Percentiles rank a stretch among this genome's conserved stretches.
These are phyloP conservation scores for Pisolithus microcarpus DNA, from an alignment of 768 basidiomycete species.

Conservation along the genomic window DNA sequence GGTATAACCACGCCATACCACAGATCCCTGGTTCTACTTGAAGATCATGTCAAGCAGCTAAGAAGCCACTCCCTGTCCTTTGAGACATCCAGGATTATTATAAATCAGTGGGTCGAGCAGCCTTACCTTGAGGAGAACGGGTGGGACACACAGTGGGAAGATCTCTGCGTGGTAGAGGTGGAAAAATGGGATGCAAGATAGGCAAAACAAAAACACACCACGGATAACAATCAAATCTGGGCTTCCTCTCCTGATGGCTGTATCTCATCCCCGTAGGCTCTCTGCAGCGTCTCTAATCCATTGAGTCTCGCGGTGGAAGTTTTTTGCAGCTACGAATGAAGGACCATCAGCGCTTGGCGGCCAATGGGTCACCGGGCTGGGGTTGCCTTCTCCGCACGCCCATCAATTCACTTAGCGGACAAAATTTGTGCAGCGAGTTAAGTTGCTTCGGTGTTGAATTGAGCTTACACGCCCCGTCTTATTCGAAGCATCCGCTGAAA, in stretches of 20 bases:
- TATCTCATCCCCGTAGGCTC: constrained; percentile 69
- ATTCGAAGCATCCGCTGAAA: constrained; percentile 94
- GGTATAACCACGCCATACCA: too few species aligned
- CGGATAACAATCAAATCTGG: constrained; percentile 21
- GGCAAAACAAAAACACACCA: constrained; percentile 10
- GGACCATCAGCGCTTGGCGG: constrained; percentile 48
- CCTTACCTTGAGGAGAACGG: constrained; percentile 54
- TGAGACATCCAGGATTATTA: constrained; percentile 57
- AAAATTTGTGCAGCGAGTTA: constrained; percentile 88
- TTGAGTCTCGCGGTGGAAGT: constrained; percentile 34
- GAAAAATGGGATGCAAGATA: constrained; percentile 54
- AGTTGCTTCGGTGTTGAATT: constrained; percentile 95
- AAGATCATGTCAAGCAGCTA: too few species aligned
- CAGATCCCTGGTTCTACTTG: too few species aligned
- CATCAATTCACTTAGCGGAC: constrained; percentile 55
- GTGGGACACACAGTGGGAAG: constrained; percentile 73
- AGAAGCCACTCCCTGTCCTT: constrained; percentile 67
- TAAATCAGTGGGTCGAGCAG: constrained; percentile 65
- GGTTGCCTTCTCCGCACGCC: constrained; percentile 38
- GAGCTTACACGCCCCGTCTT: constrained; percentile 92
- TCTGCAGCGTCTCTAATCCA: constrained; percentile 27
- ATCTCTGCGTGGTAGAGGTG: constrained; percentile 69
- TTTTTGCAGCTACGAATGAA: constrained; percentile 72
- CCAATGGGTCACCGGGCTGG: constrained; percentile 72
- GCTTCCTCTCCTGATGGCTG: constrained; percentile 84